Base-by-base conservation (phyloP, 2,329 filamentous ascomycete genomes). In the Chrysosporium keratinophilum region DNA sequence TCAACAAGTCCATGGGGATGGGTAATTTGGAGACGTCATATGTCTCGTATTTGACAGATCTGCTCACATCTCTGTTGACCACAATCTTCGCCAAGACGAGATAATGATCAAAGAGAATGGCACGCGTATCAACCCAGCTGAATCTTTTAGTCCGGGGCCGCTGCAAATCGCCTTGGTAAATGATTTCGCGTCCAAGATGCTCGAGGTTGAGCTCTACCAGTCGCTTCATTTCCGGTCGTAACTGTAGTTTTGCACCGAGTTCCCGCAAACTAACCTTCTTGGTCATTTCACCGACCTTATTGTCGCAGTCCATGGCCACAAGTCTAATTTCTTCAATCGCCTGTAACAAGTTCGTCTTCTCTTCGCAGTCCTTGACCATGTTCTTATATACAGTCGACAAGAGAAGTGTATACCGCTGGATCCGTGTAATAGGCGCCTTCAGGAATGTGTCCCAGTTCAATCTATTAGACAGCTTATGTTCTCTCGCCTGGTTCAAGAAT, bases 11-110 rank as follows among this genome's bases (percentile, higher is more conserved):
- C 91, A 98, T 98, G 0, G 93, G 93, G 58, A 98, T 96, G 5
- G 87, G 88, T 70, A 95, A 78, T 68, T 94, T 90, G 0, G 90
- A 96, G 33, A 98, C 91, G 68, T 98, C 93, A 62, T 93, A 98
- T 59, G 78, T 77, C 63, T 85, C 82, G 62, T 87, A 88, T 70
- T 85, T 93, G 52, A 84, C 78, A n/a, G 79, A 80, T 46, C 80
- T 81, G 43, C 82, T 78, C 43, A 83, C 80, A 63, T 89, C 88
- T 44, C 82, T 76, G 10, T 78, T 76, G 2, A 83, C 76, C 6
- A 88, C 78, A 5, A 76, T 77, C 74, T 98, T 98, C 39, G 93
- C 87, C 43, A 98, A 74, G 34, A 98, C 90, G 37, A 98, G 78
- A 68, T 96, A 98, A 70, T 98, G 90, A 64, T 98, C 94, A 65